Base-by-base conservation (phyloP, 1,284 basidiomycete species). In the Ustilago xerochloae region DNA sequence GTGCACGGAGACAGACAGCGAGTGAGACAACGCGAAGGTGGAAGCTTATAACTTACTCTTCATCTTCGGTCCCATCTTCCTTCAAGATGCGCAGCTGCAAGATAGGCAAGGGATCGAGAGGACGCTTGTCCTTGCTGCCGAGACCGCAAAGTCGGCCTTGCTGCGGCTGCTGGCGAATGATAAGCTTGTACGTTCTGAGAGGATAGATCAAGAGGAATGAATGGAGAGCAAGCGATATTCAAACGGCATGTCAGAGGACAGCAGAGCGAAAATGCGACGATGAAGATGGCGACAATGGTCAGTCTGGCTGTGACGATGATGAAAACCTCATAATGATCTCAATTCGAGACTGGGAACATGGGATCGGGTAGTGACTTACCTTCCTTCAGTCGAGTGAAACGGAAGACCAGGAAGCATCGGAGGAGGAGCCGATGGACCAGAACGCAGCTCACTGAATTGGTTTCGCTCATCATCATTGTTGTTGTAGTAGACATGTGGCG, bases 31-130 rank as follows among this genome's bases (percentile, higher is more conserved):
- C n/a, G 20, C 13, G 2, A 1, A 8, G 18, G 18, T 20, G 13
- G 18, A 20, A 20, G n/a, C 13, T 43, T 10, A 13, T 43, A 36
- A 76, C 74, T 62, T 52, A 76, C 74, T 74, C 67, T 48, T 64
- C 59, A 39, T 78, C 75, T 43, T 75, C 55, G 18, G 36, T 51
- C 18, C 67, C 67, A 13, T 79, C 58, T 13, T 54, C 12, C 5
- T 62, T 58, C 22, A 62, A 20, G 16, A 79, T 47, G n/a, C 65
- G 60, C 15, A 79, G 54, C 47, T 79, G 74, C 4, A 79, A 35
- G 58, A 79, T 79, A 1, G 77, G 77, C 22, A 79, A 36, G 12
- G 77, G 77, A 47, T 79, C 77, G 16, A 79, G 32, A 6, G 75
- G 75, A 12, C 77, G 59, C 36, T 73, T 69, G 47, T 79, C 75